Conservation (phyloP, 2,329 filamentous ascomycete genomes). For the Dactylellina parvicollis region DNA sequence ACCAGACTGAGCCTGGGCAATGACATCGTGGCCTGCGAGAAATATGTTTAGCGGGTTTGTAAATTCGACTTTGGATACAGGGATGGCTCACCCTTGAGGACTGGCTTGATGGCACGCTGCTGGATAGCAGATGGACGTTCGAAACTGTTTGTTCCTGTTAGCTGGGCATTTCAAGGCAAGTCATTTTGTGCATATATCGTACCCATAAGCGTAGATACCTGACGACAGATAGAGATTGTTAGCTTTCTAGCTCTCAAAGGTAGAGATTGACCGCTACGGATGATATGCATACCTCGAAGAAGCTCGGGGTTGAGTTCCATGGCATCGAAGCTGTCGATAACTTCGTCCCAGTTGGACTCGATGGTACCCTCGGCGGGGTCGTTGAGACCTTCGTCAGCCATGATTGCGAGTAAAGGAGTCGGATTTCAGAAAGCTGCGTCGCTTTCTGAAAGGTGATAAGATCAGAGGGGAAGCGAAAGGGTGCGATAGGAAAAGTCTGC, state of each 20-base stretch:
- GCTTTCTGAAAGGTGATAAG: slow-evolving; percentile 36
- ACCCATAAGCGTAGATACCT: slow-evolving; percentile 94
- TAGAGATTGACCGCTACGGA: neutral
- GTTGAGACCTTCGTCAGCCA: slow-evolving; percentile 28
- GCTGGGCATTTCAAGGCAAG: slow-evolving; percentile 7
- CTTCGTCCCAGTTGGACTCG: slow-evolving; percentile 99
- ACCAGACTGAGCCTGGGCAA: slow-evolving; percentile 99
- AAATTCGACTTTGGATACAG: slow-evolving; percentile 52
- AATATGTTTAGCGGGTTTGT: slow-evolving; percentile 16
- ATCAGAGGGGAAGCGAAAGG: neutral
- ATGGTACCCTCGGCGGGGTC: slow-evolving; percentile 78
- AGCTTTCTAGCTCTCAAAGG: neutral
- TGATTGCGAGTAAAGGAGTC: slow-evolving; percentile 37
- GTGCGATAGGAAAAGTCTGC: slow-evolving; percentile 13
- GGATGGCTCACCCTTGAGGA: slow-evolving; percentile 86
- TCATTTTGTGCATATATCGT: slow-evolving; percentile 13
- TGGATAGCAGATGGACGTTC: slow-evolving; percentile 99
- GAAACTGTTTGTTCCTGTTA: slow-evolving; percentile 70
- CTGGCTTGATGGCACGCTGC: slow-evolving; percentile 99
- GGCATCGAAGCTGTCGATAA: slow-evolving; percentile 97
- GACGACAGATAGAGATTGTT: slow-evolving; percentile 28
- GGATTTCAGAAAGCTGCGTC: slow-evolving; percentile 41
- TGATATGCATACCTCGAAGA: slow-evolving; percentile 77
- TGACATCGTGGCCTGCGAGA: slow-evolving; percentile 87
- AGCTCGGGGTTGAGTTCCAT: slow-evolving; percentile 98